Evolutionary conservation across 305 asterid species (phyloP).

Genomic region (Fraxinus sp.): DNA sequence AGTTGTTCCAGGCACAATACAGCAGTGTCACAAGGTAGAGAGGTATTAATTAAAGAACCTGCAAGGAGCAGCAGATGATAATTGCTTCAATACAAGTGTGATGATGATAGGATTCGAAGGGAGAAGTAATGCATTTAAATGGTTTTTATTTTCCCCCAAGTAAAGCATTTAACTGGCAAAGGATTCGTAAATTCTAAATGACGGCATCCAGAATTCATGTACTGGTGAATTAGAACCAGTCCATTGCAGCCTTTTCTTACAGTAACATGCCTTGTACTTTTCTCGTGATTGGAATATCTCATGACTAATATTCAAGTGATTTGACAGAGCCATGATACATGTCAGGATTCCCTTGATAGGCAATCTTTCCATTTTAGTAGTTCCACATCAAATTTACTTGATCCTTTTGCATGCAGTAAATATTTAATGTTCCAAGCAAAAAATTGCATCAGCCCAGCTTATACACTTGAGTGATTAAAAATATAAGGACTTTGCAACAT

Average conservation of each 20-base stretch:
- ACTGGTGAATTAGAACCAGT: neutral
- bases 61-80: conserved; percentile 27
- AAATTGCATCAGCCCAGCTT: neutral
- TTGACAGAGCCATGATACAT: neutral
- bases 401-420: neutral
- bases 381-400: neutral
- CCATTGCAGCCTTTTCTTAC: neutral
- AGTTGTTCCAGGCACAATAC: conserved; percentile 58
- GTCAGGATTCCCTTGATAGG: neutral
- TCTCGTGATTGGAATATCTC: neutral
- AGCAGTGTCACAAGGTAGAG: conserved; percentile 47
- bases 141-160: neutral
- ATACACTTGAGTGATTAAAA: neutral
- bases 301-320: neutral
- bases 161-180: neutral
- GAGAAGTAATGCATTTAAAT: neutral
- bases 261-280: neutral
- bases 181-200: neutral
- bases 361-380: neutral
- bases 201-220: neutral
- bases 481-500: neutral
- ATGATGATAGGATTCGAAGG: conserved; percentile 1
- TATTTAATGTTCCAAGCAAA: neutral
- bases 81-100: conserved; percentile 14
- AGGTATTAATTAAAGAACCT: conserved; percentile 53